Conservation (phyloP, 805 yeast species). For the Nakazawaea wickerhamii region DNA sequence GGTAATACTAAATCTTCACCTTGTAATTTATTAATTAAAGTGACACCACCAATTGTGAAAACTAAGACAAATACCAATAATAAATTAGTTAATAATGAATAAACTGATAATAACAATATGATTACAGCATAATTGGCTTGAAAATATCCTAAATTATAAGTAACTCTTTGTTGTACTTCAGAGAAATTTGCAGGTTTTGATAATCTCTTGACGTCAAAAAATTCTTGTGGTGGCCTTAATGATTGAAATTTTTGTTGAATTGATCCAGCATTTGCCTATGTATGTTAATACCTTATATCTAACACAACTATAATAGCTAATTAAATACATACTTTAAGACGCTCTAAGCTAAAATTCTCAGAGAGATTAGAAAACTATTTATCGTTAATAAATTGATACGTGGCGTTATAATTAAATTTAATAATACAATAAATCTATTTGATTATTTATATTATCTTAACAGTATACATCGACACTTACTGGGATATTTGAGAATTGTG, state of each 20-base stretch:
- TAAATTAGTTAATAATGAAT: conserved; percentile 82
- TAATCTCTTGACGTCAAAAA: conserved; percentile 83
- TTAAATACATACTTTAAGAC: conserved; percentile 31
- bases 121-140: conserved; percentile 80
- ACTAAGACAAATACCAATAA: conserved; percentile 77
- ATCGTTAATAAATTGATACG: neutral
- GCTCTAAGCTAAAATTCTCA: conserved; percentile 46
- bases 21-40: conserved; percentile 69
- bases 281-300: neutral
- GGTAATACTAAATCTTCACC: conserved; percentile 81
- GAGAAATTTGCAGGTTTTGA: conserved; percentile 88
- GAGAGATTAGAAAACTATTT: conserved; percentile 34
- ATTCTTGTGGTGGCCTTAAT: conserved; percentile 86
- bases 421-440: neutral
- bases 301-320: neutral
- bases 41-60: conserved; percentile 68
- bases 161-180: conserved; percentile 84
- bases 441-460: too few species aligned
- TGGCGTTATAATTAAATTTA: too few species aligned
- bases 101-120: conserved; percentile 66
- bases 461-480: conserved; percentile 33
- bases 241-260: conserved; percentile 63
- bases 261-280: conserved; percentile 40
- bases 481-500: conserved; percentile 33
- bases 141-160: conserved; percentile 81